Evolutionary conservation across 2,329 filamentous ascomycete genomes (phyloP).

Genomic region (Verticillium longisporum): DNA sequence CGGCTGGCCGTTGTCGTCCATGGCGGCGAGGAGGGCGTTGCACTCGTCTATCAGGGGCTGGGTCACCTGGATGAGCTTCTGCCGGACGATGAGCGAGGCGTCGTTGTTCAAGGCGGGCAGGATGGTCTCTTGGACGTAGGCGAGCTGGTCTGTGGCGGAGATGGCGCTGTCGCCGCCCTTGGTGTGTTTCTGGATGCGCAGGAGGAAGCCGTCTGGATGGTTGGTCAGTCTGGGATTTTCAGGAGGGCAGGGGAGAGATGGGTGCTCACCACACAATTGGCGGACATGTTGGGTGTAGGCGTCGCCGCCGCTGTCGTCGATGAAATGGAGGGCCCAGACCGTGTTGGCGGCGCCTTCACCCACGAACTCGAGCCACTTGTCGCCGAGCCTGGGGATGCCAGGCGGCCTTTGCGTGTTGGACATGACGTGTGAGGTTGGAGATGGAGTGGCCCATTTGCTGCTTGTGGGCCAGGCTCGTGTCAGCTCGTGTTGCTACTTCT

Average conservation of each 20-base stretch:
- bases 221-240: no score
- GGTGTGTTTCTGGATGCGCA: conserved; percentile 1
- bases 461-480: no score
- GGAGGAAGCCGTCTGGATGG: conserved; percentile 1
- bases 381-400: not conserved
- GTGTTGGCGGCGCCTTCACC: conserved; percentile 73
- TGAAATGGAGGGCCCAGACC: conserved; percentile 29
- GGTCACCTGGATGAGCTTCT: conserved; percentile 44
- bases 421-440: not conserved
- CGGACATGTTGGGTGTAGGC: not conserved
- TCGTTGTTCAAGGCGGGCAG: conserved; percentile 43
- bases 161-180: conserved; percentile 23
- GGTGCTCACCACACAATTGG: not conserved
- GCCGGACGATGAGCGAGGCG: conserved; percentile 43
- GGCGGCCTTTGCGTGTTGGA: not conserved
- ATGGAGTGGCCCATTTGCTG: no score
- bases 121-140: conserved; percentile 45
- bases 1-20: conserved; percentile 27
- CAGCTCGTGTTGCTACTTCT: no score
- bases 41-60: conserved; percentile 30
- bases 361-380: conserved; percentile 27
- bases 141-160: conserved; percentile 28
- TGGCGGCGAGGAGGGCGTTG: conserved; percentile 44
- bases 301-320: conserved; percentile 27
- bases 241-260: no score